phyloP scores from a whole-genome alignment of 148 eudicot genomes.

The Rhododendron simsii region DNA sequence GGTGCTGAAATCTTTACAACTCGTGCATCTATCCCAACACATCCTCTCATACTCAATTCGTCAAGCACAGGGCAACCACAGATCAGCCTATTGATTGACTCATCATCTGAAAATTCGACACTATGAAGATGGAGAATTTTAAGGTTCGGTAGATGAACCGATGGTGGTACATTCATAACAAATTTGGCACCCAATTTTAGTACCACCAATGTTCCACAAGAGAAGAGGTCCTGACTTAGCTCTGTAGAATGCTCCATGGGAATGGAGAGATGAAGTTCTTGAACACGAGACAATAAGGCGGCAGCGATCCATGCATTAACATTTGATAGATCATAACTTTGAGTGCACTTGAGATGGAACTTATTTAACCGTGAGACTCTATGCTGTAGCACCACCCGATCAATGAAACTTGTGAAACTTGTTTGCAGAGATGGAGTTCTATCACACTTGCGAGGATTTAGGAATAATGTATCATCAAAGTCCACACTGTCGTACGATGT shows the following conservation, averaged over 20 bases:
- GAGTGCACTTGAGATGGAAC: constrained; percentile 7
- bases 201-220: constrained; percentile 4
- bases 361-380: not conserved
- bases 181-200: not conserved
- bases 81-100: constrained; percentile 6
- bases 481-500: too few relatives aligned
- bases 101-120: not conserved
- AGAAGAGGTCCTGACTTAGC: not conserved
- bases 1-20: not conserved
- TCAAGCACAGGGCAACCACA: constrained; percentile 21
- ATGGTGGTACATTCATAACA: not conserved
- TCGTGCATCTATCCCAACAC: not conserved
- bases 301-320: constrained; percentile 1
- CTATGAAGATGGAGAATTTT: constrained; percentile 6
- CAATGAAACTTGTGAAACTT: not conserved
- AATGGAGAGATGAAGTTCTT: constrained; percentile 6
- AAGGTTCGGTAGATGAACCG: constrained; percentile 7
- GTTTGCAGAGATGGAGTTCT: not conserved
- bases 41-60: not conserved
- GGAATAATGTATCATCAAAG: constrained; percentile 5
- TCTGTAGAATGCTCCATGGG: not conserved
- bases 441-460: not conserved
- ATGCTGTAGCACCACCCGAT: not conserved
- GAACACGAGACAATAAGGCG: not conserved
- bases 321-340: not conserved